A percentile compares a stretch with the other conserved stretches of the same genome.
Conservation (phyloP, 176 grass and related monocot genomes). For the Musa schizocarpa region DNA sequence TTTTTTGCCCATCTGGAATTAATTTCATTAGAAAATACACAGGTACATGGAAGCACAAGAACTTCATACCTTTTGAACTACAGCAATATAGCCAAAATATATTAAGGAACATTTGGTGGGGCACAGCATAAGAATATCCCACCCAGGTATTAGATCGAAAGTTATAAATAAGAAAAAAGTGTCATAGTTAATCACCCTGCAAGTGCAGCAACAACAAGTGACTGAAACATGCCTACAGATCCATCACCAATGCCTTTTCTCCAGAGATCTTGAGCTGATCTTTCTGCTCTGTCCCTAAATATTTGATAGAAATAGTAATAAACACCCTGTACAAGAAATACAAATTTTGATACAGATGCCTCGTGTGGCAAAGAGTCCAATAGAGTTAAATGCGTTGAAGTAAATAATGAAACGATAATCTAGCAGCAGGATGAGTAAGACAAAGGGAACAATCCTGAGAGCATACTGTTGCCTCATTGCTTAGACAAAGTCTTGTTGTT, state of each 20-base stretch:
- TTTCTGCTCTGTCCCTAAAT: constrained; percentile 65
- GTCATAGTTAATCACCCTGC: constrained; percentile 45
- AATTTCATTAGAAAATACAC: neutral
- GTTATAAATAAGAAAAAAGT: neutral
- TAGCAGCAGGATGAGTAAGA: neutral
- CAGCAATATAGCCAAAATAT: neutral
- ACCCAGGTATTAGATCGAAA: neutral
- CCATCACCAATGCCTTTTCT: constrained; percentile 70
- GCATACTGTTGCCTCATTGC: neutral
- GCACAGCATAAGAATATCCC: neutral
- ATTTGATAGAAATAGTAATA: constrained; percentile 99
- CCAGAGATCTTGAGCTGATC: constrained; percentile 38
- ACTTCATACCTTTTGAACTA: neutral
- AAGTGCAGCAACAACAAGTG: constrained; percentile 74
- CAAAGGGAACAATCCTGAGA: neutral
- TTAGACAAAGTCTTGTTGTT: neutral
- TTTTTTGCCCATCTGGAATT: too few species aligned
- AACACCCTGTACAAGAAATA: constrained; percentile 43
- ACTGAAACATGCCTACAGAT: constrained; percentile 81
- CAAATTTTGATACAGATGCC: neutral
- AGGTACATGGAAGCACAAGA: neutral
- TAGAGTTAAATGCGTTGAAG: neutral
- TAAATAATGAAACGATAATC: neutral
- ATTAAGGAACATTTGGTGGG: neutral
- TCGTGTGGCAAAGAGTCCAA: neutral